Evolutionary conservation across 495 filamentous ascomycete genomes (phyloP), one percentile per base, ranked within the genome.

Genomic region (Xylaria scruposa): DNA sequence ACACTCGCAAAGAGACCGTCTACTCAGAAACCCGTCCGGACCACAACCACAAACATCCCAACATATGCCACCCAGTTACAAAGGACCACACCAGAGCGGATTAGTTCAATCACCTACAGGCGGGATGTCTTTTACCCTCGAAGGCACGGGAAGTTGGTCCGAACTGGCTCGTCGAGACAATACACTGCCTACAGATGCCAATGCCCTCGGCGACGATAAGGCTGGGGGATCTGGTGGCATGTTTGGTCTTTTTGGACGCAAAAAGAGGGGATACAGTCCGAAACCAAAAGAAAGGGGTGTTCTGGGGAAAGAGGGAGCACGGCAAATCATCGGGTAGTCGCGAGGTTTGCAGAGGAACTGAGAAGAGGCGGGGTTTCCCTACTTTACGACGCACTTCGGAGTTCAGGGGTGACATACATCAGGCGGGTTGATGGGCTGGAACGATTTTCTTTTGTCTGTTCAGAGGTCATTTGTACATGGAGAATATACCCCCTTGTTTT

Each of bases 261-360:
- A 96, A 84, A 97, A 93, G 85, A 87, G 96, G 51, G 94, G 94
- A 61, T 89, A 92, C 77, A 97, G 95, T 78, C 96, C 96, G 10
- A 97, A 97, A 81, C 95, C 95, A 54, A 94, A 93, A 79, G 96
- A 99, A 78, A 86, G 93, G 21, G 96, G 96, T 62, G 95, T 99
- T 59, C 78, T 99, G 72, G 97, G 96, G 67, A 97, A 97, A 77
- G 96, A 99, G 78, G 96, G 96, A 8, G 94, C 96, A 24, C 87
- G 96, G 76, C 90, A 94, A 38, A 85, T 94, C 47, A 87, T 93
- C 61, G 84, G 86, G 75, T 85, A 65, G 75, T 49, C 19, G 46
- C 42, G 38, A 40, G 40, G 49, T 29, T 40, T 36, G 7, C 46
- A 36, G 47, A 60, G 19, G 70, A 26, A 26, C 68, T 33, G 24